These are phyloP conservation scores for Colletotrichum noveboracense DNA, from an alignment of 2,329 filamentous ascomycete genomes.

Conservation along the genomic window DNA sequence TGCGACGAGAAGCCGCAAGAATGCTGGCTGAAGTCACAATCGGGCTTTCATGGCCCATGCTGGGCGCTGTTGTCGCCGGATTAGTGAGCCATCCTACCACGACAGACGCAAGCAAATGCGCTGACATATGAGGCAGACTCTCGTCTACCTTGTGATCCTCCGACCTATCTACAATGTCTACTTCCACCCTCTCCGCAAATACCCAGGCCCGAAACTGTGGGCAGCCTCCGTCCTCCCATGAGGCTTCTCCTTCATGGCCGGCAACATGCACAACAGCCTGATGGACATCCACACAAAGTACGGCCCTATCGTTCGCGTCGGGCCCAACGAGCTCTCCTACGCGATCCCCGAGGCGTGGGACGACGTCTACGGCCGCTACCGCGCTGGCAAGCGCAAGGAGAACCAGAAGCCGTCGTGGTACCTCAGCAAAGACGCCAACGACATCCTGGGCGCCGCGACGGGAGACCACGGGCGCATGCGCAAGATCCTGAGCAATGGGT, in stretches of 20 bases:
- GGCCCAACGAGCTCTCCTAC: constrained; percentile 30
- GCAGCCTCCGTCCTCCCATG: neutral
- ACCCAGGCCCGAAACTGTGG: constrained; percentile 25
- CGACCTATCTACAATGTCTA: neutral
- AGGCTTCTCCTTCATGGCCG: neutral
- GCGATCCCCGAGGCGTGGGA: neutral
- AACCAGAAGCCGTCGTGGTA: neutral
- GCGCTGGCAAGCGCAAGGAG: neutral
- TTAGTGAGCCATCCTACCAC: neutral
- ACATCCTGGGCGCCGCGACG: neutral
- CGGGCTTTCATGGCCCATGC: neutral
- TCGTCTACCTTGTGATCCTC: neutral
- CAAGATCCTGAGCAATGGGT: neutral
- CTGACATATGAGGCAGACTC: neutral
- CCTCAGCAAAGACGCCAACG: neutral
- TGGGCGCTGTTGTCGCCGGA: neutral
- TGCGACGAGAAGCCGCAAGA: neutral
- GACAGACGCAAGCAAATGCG: too few relatives aligned
- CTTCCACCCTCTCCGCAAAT: neutral
- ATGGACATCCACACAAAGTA: constrained; percentile 14
- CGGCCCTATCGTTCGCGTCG: constrained; percentile 41
- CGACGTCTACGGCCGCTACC: neutral
- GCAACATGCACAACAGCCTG: neutral
- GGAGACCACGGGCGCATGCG: neutral
- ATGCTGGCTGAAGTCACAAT: neutral